phyloP scores from a whole-genome alignment of 2,329 filamentous ascomycete species.

The Aspergillus pseudotamarii region DNA sequence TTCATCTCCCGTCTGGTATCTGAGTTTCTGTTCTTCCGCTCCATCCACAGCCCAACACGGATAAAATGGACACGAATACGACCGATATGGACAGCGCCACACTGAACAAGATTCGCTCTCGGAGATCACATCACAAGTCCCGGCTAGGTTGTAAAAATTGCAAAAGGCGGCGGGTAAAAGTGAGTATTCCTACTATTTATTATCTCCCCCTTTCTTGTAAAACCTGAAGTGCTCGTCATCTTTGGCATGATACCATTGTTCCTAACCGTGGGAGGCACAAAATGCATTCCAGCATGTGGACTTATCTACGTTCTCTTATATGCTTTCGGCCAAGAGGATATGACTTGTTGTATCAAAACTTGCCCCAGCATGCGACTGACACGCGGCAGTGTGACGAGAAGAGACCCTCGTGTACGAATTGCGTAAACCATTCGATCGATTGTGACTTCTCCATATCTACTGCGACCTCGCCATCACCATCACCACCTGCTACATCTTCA shows the following conservation, averaged over 20 bases:
- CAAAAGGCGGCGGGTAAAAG: conserved; percentile 39
- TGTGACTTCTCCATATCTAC: conserved; percentile 27
- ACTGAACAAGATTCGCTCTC: conserved; percentile 19
- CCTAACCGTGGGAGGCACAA: neutral
- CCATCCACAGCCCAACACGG: neutral
- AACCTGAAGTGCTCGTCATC: neutral
- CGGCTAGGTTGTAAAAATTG: conserved; percentile 37
- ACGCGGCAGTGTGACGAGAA: conserved; percentile 37
- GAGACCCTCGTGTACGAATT: conserved; percentile 34
- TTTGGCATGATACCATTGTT: neutral
- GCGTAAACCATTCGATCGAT: conserved; percentile 29
- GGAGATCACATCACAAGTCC: conserved; percentile 39
- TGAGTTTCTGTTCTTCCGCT: neutral
- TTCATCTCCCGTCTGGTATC: neutral
- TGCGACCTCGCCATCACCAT: conserved; percentile 13
- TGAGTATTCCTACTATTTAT: conserved; percentile 19
- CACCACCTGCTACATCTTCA: conserved; percentile 5
- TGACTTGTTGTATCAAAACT: neutral
- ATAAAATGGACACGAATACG: conserved; percentile 2
- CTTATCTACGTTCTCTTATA: conserved; percentile 3
- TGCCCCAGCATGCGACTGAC: conserved; percentile 9
- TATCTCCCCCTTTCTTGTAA: neutral
- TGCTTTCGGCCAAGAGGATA: conserved; percentile 3
- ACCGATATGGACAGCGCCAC: conserved; percentile 10
- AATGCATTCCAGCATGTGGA: neutral